phyloP scores from a whole-genome alignment of 2,329 filamentous ascomycete species.

The Cladosporium sp. region DNA sequence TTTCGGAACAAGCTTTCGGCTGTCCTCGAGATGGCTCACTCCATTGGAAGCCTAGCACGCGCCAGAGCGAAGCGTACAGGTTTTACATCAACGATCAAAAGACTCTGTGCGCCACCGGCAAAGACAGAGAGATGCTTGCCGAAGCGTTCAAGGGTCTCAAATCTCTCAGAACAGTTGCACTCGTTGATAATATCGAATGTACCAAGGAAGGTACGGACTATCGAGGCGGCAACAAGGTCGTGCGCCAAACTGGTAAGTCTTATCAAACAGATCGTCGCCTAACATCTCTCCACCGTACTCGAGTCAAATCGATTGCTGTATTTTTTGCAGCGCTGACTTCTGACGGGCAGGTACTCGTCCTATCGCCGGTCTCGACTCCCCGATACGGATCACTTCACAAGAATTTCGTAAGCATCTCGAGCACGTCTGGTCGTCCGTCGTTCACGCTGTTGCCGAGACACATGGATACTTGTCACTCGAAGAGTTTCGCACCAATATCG shows the following conservation, averaged over 20 bases:
- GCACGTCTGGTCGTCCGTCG: conserved; percentile 19
- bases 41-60: conserved; percentile 18
- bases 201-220: conserved; percentile 14
- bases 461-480: conserved; percentile 12
- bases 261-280: too few species aligned
- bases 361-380: neutral
- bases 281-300: too few species aligned
- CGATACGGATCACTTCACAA: neutral
- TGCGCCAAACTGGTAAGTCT: conserved; percentile 16
- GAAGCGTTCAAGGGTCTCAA: conserved; percentile 23
- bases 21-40: conserved; percentile 17
- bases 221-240: conserved; percentile 19
- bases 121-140: conserved; percentile 19
- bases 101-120: conserved; percentile 17
- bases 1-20: conserved; percentile 17
- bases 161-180: conserved; percentile 15
- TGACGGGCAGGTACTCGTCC: neutral
- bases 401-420: conserved; percentile 17
- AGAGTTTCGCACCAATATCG: neutral
- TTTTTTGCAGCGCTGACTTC: neutral
- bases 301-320: too few species aligned
- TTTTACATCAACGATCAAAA: conserved; percentile 25
- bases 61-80: conserved; percentile 25
- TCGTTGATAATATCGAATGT: conserved; percentile 9
- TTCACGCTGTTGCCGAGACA: conserved; percentile 17